Conservation (phyloP, 2,329 filamentous ascomycete species). For the Arthrinium puccinioides region DNA sequence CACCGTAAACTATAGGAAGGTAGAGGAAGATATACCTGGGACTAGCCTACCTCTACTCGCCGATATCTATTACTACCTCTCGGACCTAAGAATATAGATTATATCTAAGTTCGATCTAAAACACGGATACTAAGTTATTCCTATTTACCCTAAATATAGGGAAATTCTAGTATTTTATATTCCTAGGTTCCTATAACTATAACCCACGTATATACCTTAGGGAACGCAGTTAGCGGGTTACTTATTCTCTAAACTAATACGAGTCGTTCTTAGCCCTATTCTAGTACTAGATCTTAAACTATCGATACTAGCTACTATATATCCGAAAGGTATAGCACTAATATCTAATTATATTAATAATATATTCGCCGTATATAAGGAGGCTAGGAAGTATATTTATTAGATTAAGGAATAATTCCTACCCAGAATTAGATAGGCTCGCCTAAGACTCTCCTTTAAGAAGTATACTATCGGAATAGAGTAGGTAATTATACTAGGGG, state of each 20-base stretch:
- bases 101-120: slow-evolving; percentile 1
- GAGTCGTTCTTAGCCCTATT: background rate
- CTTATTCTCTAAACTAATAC: background rate
- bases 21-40: background rate
- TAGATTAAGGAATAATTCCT: background rate
- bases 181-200: background rate
- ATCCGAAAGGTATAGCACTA: background rate
- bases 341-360: background rate
- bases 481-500: background rate
- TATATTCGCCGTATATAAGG: background rate
- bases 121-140: background rate
- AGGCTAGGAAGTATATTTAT: background rate
- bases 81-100: background rate
- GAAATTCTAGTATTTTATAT: background rate
- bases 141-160: background rate
- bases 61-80: background rate
- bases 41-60: background rate
- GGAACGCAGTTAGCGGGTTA: background rate
- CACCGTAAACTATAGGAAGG: background rate
- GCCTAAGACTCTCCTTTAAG: background rate
- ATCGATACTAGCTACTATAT: background rate
- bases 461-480: background rate
- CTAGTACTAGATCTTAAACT: background rate
- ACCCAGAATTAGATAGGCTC: background rate
- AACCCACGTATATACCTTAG: background rate